These are phyloP conservation scores for Pugionium dolabratum DNA, from an alignment of 345 rosid genomes.

Conservation along the genomic window DNA sequence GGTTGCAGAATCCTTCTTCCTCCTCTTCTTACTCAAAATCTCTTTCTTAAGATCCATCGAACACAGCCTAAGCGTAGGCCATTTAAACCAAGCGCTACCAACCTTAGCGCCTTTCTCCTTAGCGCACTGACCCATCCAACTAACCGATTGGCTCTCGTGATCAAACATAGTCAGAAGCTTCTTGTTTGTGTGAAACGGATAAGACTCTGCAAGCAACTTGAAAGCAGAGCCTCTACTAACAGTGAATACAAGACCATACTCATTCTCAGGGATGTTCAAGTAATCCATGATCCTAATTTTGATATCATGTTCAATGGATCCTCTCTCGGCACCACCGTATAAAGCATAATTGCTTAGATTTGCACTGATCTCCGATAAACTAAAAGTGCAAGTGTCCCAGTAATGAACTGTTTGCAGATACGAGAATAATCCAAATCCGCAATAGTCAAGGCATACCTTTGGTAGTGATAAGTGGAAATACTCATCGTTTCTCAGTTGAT, in stretches of 20 bases:
- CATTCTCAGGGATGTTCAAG: constrained; percentile 94
- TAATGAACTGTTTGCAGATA: constrained; percentile 87
- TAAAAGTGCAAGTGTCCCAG: constrained; percentile 98
- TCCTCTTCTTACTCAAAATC: constrained; percentile 72
- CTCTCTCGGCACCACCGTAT: constrained; percentile 89
- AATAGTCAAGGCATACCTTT: constrained; percentile 98
- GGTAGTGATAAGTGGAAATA: constrained; percentile 74
- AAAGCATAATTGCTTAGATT: constrained; percentile 95
- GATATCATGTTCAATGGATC: constrained; percentile 84
- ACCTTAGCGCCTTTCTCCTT: constrained; percentile 94
- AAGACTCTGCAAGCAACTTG: constrained; percentile 87
- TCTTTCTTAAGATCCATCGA: constrained; percentile 93
- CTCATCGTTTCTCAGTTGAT: constrained; percentile 72
- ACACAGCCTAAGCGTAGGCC: constrained; percentile 97
- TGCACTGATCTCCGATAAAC: constrained; percentile 91
- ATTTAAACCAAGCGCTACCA: constrained; percentile 89
- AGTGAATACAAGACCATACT: constrained; percentile 96
- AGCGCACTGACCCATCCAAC: constrained; percentile 97
- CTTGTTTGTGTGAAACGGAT: constrained; percentile 95
- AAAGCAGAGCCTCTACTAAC: constrained; percentile 99
- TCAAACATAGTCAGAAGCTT: constrained; percentile 96
- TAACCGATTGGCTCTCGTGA: constrained; percentile 95
- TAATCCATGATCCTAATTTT: constrained; percentile 93
- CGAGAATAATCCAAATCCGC: constrained; percentile 94
- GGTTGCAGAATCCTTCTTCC: constrained; percentile 85